These are phyloP conservation scores for Silene coronaria DNA, from an alignment of 179 eudicot species.

Conservation along the genomic window DNA sequence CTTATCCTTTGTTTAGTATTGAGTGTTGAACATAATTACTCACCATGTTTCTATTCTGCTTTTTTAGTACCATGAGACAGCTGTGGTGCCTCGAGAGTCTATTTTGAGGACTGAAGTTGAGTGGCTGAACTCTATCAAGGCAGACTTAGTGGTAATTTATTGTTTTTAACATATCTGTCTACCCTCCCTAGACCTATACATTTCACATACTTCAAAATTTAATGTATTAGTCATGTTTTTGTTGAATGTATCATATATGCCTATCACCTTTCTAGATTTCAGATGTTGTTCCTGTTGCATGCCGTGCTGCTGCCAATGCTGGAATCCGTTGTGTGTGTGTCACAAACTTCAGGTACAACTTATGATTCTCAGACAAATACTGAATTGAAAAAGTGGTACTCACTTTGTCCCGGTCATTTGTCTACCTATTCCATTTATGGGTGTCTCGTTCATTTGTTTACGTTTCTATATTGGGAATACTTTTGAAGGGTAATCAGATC, in stretches of 20 bases:
- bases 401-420: too few species aligned
- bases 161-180: conserved; percentile 7
- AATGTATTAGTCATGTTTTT: conserved; percentile 12
- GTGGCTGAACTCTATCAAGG: conserved; percentile 97
- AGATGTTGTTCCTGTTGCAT: conserved; percentile 99
- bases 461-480: too few species aligned
- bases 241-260: too few species aligned
- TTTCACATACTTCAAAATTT: background rate
- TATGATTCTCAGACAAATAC: background rate
- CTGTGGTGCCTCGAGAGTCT: conserved; percentile 83
- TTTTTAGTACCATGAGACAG: conserved; percentile 87
- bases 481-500: too few species aligned
- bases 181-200: background rate
- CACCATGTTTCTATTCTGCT: conserved; percentile 11
- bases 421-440: too few species aligned
- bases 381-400: background rate
- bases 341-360: conserved; percentile 81
- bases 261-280: too few species aligned
- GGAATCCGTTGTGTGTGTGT: conserved; percentile 93
- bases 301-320: conserved; percentile 99
- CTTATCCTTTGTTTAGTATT: background rate
- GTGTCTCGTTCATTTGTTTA: too few species aligned
- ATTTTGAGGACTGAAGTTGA: conserved; percentile 88
- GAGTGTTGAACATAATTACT: conserved; percentile 11
- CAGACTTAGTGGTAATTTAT: conserved; percentile 85